Evolutionary conservation across 306 rosid species (phyloP).

Genomic region (Lupinus albus): DNA sequence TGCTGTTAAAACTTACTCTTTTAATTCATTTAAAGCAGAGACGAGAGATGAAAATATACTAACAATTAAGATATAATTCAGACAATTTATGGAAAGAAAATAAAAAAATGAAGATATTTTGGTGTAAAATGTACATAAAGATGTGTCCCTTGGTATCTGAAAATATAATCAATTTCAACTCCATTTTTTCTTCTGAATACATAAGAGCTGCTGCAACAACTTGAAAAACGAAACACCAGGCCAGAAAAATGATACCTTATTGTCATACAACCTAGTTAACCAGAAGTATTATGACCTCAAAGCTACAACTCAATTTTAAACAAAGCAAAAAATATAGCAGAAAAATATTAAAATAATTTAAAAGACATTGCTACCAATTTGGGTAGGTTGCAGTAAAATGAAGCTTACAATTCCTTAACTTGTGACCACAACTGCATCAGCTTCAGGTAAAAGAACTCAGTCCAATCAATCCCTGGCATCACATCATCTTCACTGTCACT

Average conservation of each 20-base stretch:
- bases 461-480: constrained; percentile 22
- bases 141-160: not conserved
- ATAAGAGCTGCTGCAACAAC: constrained; percentile 32
- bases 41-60: not conserved
- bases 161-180: not conserved
- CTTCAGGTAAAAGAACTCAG: constrained; percentile 30
- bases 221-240: constrained; percentile 33
- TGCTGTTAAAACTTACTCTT: not conserved
- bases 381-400: too few relatives aligned
- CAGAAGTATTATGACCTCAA: constrained; percentile 41
- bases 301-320: constrained; percentile 35
- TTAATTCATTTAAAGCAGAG: not conserved
- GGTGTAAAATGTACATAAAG: not conserved
- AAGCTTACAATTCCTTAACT: too few relatives aligned
- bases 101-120: not conserved
- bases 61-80: not conserved
- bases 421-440: too few relatives aligned
- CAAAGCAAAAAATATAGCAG: constrained; percentile 43
- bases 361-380: too few relatives aligned
- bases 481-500: too few relatives aligned
- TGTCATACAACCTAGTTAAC: constrained; percentile 36
- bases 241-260: constrained; percentile 46
- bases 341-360: too few relatives aligned
- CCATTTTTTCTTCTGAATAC: not conserved
- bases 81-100: not conserved